Evolutionary conservation across 805 yeast species (phyloP).

Genomic region (Candida vaughaniae): DNA sequence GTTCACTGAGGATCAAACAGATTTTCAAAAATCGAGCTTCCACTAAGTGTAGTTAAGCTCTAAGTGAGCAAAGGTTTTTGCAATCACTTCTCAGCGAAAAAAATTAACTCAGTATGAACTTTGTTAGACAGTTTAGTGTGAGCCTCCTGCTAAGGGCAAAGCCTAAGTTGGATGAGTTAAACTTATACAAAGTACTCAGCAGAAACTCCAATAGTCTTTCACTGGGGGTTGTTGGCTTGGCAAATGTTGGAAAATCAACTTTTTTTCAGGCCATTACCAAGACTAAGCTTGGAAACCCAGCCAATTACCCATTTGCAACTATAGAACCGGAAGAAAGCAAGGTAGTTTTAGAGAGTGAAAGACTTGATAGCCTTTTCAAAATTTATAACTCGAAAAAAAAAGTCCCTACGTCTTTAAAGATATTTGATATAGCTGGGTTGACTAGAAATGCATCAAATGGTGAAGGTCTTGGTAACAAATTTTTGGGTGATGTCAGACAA

Average conservation of each 20-base stretch:
- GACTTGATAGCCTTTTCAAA: conserved; percentile 46
- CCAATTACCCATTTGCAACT: conserved; percentile 69
- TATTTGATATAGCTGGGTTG: conserved; percentile 70
- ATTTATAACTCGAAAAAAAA: conserved; percentile 50
- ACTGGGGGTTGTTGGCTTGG: conserved; percentile 54
- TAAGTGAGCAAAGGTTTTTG: too few species aligned
- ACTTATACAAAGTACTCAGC: conserved; percentile 20
- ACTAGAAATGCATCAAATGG: conserved; percentile 63
- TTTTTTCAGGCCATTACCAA: conserved; percentile 56
- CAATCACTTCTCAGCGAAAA: background rate
- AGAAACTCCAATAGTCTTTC: conserved; percentile 37
- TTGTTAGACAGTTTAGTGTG: conserved; percentile 3
- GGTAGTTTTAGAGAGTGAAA: conserved; percentile 50
- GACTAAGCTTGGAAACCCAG: conserved; percentile 56
- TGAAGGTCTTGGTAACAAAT: conserved; percentile 74
- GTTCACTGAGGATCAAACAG: too few species aligned
- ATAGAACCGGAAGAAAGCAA: conserved; percentile 70
- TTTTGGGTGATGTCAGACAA: conserved; percentile 63
- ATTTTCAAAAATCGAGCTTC: too few species aligned
- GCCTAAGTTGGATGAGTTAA: conserved; percentile 2
- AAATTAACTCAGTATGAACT: background rate
- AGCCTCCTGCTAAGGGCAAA: background rate
- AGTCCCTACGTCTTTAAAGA: conserved; percentile 55
- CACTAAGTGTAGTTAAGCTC: too few species aligned
- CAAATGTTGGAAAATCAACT: conserved; percentile 55